Conservation (phyloP, 2,329 filamentous ascomycete species). For the Graphilbum sp. region DNA sequence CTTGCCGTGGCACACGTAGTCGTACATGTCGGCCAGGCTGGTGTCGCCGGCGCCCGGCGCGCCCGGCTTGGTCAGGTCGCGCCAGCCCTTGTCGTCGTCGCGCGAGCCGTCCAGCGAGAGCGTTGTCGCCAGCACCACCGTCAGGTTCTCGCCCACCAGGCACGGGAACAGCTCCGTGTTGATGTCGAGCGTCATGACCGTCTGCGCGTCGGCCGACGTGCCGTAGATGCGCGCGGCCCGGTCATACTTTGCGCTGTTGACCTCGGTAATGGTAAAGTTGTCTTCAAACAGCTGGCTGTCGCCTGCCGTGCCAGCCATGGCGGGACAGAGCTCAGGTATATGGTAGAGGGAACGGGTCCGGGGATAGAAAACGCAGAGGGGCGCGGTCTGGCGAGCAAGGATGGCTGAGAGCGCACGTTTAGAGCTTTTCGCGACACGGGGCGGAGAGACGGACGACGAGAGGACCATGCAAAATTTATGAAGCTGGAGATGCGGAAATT, state of each 20-base stretch:
- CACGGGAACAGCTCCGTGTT: constrained; percentile 86
- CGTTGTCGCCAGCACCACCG: constrained; percentile 70
- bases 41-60: constrained; percentile 24
- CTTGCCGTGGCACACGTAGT: constrained; percentile 81
- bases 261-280: constrained; percentile 63
- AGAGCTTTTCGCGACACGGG: too few relatives aligned
- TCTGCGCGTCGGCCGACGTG: constrained; percentile 57
- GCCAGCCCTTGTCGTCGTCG: constrained; percentile 65
- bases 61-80: constrained; percentile 45
- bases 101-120: constrained; percentile 74
- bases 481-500: too few relatives aligned
- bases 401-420: too few relatives aligned
- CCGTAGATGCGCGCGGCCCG: constrained; percentile 75
- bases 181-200: constrained; percentile 73
- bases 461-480: too few relatives aligned
- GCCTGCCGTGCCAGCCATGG: constrained; percentile 43
- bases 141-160: constrained; percentile 55
- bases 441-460: too few relatives aligned
- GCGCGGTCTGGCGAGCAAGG: too few relatives aligned
- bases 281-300: constrained; percentile 93
- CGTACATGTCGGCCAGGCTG: constrained; percentile 61
- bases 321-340: constrained; percentile 1
- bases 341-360: background rate
- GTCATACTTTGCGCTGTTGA: constrained; percentile 85
- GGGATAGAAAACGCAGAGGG: too few relatives aligned